Evolutionary conservation across 495 filamentous ascomycete genomes (phyloP).

Genomic region (Tuber borchii): DNA sequence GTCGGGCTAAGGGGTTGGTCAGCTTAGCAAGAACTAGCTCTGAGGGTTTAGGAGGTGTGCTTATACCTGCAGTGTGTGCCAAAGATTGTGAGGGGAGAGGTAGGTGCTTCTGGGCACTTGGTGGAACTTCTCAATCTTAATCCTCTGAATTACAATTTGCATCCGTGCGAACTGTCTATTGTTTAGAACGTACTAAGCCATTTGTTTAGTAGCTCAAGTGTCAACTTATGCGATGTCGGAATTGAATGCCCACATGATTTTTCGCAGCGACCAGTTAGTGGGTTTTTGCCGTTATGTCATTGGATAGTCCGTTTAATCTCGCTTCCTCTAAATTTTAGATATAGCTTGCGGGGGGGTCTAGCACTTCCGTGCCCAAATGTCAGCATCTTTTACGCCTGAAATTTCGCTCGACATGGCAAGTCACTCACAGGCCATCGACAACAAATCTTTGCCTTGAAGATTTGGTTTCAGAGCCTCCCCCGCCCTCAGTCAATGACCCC

Average conservation of each 20-base stretch:
- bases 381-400: background rate
- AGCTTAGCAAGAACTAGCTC: background rate
- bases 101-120: background rate
- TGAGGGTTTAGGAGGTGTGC: background rate
- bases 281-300: background rate
- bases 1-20: background rate
- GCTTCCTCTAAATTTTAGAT: background rate
- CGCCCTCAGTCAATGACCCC: background rate
- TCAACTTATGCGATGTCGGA: background rate
- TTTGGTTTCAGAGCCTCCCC: background rate
- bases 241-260: background rate
- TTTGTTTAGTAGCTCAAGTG: background rate
- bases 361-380: background rate
- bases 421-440: background rate
- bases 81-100: background rate
- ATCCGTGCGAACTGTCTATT: background rate
- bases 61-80: background rate
- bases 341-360: background rate
- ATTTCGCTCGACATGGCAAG: background rate
- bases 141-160: background rate
- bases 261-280: background rate
- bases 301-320: background rate
- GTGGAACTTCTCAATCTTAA: background rate
- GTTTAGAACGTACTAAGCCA: background rate
- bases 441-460: background rate